Evolutionary conservation across 208 protist genomes (phyloP).

Genomic region (Hexamita inflata): DNA sequence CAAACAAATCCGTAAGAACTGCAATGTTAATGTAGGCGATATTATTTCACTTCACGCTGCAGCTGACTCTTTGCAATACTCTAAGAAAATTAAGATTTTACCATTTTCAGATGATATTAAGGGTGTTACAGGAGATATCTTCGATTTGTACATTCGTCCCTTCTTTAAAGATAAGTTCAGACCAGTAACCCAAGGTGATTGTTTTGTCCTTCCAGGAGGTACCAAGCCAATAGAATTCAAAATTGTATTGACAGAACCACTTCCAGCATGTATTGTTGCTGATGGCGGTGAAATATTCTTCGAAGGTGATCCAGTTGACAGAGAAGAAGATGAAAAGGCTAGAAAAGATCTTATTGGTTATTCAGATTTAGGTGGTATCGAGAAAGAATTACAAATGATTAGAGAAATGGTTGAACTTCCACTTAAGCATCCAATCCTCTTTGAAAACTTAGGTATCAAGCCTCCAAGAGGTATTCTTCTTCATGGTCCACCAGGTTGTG

Average conservation of each 20-base stretch:
- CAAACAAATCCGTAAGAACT: slow-evolving; percentile 91
- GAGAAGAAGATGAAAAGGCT: slow-evolving; percentile 91
- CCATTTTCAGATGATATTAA: slow-evolving; percentile 97
- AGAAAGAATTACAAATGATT: slow-evolving; percentile 41
- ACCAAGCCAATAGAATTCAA: slow-evolving; percentile 98
- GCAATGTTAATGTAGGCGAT: slow-evolving; percentile 90
- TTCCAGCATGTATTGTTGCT: slow-evolving; percentile 83
- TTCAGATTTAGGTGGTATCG: slow-evolving; percentile 56
- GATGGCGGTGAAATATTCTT: slow-evolving; percentile 96
- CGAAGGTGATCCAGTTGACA: slow-evolving; percentile 92
- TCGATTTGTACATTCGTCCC: slow-evolving; percentile 94
- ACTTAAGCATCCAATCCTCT: slow-evolving; percentile 37
- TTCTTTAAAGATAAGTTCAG: slow-evolving; percentile 98
- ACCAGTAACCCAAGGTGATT: slow-evolving; percentile 91
- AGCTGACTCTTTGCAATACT: slow-evolving; percentile 87
- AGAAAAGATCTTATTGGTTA: slow-evolving; percentile 78
- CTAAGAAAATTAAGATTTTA: slow-evolving; percentile 89
- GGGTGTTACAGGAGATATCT: slow-evolving; percentile 83
- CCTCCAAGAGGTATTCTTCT: slow-evolving; percentile 38
- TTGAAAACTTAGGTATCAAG: slow-evolving; percentile 41
- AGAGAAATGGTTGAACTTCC: slow-evolving; percentile 44
- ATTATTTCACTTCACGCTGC: slow-evolving; percentile 72
- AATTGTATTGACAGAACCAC: slow-evolving; percentile 94
- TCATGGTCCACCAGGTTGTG: slow-evolving; percentile 41
- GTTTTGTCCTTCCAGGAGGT: slow-evolving; percentile 80